Base-by-base conservation (phyloP, 2,329 filamentous ascomycete genomes). In the Paracoccidioides lutzii region DNA sequence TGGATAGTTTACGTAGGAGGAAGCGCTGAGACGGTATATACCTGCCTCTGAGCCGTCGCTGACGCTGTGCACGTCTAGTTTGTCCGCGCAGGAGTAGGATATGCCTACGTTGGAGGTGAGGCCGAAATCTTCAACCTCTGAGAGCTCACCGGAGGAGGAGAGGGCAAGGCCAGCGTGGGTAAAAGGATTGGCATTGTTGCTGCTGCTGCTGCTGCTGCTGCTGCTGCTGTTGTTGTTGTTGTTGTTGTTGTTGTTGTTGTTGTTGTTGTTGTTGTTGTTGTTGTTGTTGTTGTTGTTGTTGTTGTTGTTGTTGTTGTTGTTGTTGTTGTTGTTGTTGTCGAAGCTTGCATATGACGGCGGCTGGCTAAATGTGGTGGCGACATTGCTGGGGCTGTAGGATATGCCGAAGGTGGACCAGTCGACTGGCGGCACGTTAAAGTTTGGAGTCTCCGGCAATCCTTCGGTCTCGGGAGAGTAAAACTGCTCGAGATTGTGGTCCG, bases 401-500 rank as follows among this genome's bases (percentile, higher is more conserved):
- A 76, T 60, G 42, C 74, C 74, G 59, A 76, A 71, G 38, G 70
- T 73, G 4, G 74, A 74, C 75, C 75, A 77, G 62, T 77, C 75
- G 30, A 76, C 70, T 4, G 71, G 66, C 4, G 73, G 72, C 15
- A 70, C 69, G 42, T 65, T 71, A 55, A 74, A 64, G 15, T 50
- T 52, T n/a, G 71, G 66, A 41, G 72, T 69, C 33, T 67, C 65
- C 14, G 71, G 56, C 4, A 72, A 65, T 44, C 67, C 35, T 5
- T 77, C 75, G 43, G 67, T 65, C 51, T 76, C 73, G 1, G 73
- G 70, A 0, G 74, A 69, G 57, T 74, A 74, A 60, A 71, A 76
- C 14, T 64, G 62, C 33, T 75, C 60, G 60, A 69, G 58, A 64
- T 73, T 56, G 60, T 62, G 63, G 65, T 72, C 64, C 63, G 69